phyloP scores from a whole-genome alignment of 176 grass and related monocot species.

The Musa beccarii region DNA sequence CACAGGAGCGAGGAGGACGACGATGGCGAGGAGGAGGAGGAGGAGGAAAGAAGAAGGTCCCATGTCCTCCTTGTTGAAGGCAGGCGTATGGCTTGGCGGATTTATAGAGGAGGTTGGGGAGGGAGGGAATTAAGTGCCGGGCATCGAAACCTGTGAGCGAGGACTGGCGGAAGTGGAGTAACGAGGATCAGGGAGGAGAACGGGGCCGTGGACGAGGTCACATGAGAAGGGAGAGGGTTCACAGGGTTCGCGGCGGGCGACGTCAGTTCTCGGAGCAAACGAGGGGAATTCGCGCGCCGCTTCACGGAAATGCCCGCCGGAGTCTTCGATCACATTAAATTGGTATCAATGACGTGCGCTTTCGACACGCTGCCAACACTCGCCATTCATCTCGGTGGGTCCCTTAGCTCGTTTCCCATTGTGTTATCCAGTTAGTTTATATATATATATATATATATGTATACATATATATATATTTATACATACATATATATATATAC shows the following conservation, averaged over 20 bases:
- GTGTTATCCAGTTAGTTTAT: no score
- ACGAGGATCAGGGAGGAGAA: neutral
- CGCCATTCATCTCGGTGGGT: no score
- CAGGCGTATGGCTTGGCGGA: neutral
- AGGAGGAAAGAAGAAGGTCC: neutral
- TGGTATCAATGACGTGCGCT: no score
- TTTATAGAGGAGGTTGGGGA: neutral
- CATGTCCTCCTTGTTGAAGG: neutral
- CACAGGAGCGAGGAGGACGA: neutral
- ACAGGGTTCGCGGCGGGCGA: neutral
- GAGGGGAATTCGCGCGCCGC: neutral
- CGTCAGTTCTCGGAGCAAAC: neutral
- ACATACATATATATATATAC: no score
- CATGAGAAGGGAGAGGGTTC: conserved; percentile 4
- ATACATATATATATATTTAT: no score
- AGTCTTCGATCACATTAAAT: neutral
- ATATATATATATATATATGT: no score
- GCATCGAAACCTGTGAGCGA: conserved; percentile 1
- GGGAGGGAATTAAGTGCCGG: neutral
- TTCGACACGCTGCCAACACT: no score
- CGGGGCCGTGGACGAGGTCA: neutral
- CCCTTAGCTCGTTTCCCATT: no score
- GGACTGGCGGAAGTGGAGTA: neutral
- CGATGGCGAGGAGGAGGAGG: neutral
- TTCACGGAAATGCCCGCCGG: neutral